Base-by-base conservation (phyloP, 192 early-diverging fungal species). In the Backusella sp. region DNA sequence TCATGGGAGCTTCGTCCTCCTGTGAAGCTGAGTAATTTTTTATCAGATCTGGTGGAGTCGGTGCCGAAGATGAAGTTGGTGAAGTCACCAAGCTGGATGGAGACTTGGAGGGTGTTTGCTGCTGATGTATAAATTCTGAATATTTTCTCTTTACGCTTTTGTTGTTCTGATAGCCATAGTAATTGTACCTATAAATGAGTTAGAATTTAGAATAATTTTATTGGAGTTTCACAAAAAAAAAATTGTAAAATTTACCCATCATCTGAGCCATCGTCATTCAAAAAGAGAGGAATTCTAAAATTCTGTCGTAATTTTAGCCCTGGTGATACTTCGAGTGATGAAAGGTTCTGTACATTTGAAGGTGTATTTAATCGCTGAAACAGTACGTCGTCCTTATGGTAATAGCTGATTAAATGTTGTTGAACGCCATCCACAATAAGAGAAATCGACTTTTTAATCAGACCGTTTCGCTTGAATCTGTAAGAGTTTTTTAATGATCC, bases 391-490 rank as follows among this genome's bases (percentile, higher is more conserved):
- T 87, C 88, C 77, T 88, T 87, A 66, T 76, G 81, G 74, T 89
- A 89, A 59, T 89, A 89, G 19, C 85, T 86, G 66, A 89, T 82
- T 34, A 89, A 52, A 73, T 89, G 86, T 53, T 89, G 88, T 11
- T 80, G 83, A 37, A 89, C 86, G 26, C 88, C 88, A 65, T 88
- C 84, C 37, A 93, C 88, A 11, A 88, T 74, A 62, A 94, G 83
- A 14, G 93, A 94, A 80, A 94, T 92, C 32, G 92, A 91, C 73
- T 93, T 92, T 69, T 94, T 94, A n/a, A 93, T 86, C 37, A 94
- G 79, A 1, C 93, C 93, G 68, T 86, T 83, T 41, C 77, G 77
- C 72, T 92, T 91, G 46, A 87, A 90, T 26, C 80, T 75, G 66
- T 88, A 90, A 39, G 85, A 84, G 68, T 85, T 87, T 15, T 84